Conservation (phyloP, 140 eudicot species). For the Oenanthe javanica region DNA sequence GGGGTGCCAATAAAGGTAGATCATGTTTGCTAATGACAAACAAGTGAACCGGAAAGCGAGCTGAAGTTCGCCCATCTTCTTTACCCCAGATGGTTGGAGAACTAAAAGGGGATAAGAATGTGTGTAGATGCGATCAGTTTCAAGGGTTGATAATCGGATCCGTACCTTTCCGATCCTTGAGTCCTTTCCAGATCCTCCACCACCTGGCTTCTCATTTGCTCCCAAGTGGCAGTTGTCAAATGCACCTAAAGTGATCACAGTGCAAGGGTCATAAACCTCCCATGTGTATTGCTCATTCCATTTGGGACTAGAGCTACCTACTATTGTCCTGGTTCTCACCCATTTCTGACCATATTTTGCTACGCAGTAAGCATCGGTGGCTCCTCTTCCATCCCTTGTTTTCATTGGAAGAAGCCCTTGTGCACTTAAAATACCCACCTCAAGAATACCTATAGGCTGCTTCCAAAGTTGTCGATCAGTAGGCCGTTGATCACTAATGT, state of each 20-base stretch:
- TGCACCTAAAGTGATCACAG: constrained; percentile 64
- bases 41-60: constrained; percentile 77
- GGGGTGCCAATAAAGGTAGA: constrained; percentile 57
- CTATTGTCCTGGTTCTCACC: constrained; percentile 77
- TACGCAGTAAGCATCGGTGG: constrained; percentile 66
- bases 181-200: constrained; percentile 31
- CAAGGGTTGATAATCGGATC: constrained; percentile 59
- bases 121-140: constrained; percentile 63
- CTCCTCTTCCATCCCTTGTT: constrained; percentile 52
- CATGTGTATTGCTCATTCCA: constrained; percentile 81
- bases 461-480: constrained; percentile 76
- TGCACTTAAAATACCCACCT: constrained; percentile 69
- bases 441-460: constrained; percentile 65
- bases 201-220: constrained; percentile 24
- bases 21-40: constrained; percentile 57
- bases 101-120: constrained; percentile 69
- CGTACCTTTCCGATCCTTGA: constrained; percentile 63
- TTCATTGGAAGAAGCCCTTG: constrained; percentile 78
- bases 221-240: constrained; percentile 70
- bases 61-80: constrained; percentile 76
- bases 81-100: constrained; percentile 62
- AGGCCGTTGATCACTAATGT: constrained; percentile 71
- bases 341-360: constrained; percentile 74
- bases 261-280: constrained; percentile 89
- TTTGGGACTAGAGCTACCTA: constrained; percentile 55